Base-by-base conservation (phyloP, 352 stramenopile genomes). In the Pythium scleroteichum region DNA sequence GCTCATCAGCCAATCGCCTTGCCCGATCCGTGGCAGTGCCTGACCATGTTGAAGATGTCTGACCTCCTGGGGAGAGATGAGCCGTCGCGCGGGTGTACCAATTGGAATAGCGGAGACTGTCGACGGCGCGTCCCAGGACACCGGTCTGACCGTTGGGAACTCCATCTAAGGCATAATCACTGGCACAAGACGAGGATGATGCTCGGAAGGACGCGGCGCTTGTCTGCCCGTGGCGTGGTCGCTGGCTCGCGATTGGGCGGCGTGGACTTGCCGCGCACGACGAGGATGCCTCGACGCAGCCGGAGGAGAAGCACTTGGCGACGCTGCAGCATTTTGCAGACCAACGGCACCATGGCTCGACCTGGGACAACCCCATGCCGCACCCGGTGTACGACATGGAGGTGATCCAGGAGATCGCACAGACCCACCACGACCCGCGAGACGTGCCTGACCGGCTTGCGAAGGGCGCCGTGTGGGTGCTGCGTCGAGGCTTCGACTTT, bases 261-360 rank as follows among this genome's bases (percentile, higher is more conserved):
- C 38, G 38, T 20, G 38, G 38, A 20, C 14, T 44, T 8, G 13
- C 38, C 14, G 16, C 38, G 17, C 14, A 19, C 7, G 13, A 44
- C 13, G 14, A 44, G 17, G 16, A 44, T 35, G 29, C 5, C 29
- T 35, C 10, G 29, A 35, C 5, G 10, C 29, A 5, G 38, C 16
- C 89, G 78, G 82, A 71, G 62, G 45, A 82, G 78, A 50, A n/a
- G 47, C 12, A 84, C 88, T 29, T 75, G 73, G 12, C 75, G 77
- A 45, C 69, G 76, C 19, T 90, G 90, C 71, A 88, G 78, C 72
- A 67, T 73, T 23, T 74, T 90, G n/a, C 55, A 62, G 6, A 68
- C 77, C 2, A 67, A 87, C 47, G 80, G 79, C 14, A 90, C 62
- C 24, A 44, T 44, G 13, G 13, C 4, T 44, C 38, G 17, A 20